Evolutionary conservation across 176 grass and related monocot genomes (phyloP).

Genomic region (Ensete ventricosum): DNA sequence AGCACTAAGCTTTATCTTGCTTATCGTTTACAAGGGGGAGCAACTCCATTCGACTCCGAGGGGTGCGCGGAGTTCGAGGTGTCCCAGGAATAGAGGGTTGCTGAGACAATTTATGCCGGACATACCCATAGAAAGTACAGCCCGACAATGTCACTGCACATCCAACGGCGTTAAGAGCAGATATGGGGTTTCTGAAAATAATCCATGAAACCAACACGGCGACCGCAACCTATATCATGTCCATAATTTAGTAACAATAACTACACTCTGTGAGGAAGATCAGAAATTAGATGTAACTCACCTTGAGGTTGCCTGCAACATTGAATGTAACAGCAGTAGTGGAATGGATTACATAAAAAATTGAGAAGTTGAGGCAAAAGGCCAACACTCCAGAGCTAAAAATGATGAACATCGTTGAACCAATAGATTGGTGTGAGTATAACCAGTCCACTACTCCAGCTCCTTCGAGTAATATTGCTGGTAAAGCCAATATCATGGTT

Average conservation of each 20-base stretch:
- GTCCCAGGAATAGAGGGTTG: slow-evolving; percentile 31
- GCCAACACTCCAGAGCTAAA: slow-evolving; percentile 73
- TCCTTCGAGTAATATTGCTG: slow-evolving; percentile 80
- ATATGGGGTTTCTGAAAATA: slow-evolving; percentile 90
- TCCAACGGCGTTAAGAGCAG: slow-evolving; percentile 74
- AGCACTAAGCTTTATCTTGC: slow-evolving; percentile 57
- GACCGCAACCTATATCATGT: slow-evolving; percentile 60
- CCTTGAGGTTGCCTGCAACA: slow-evolving; percentile 91
- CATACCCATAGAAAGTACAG: slow-evolving; percentile 94
- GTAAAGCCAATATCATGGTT: slow-evolving; percentile 81
- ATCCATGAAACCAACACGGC: slow-evolving; percentile 82
- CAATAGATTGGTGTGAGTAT: slow-evolving; percentile 59
- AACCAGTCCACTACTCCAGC: slow-evolving; percentile 71
- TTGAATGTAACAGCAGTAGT: slow-evolving; percentile 97
- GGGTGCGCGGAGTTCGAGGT: slow-evolving; percentile 20
- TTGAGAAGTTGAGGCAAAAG: slow-evolving; percentile 97
- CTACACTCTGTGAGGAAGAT: background rate
- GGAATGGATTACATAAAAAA: slow-evolving; percentile 97
- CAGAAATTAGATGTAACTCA: slow-evolving; percentile 21
- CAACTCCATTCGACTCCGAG: slow-evolving; percentile 60
- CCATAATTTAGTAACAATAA: background rate
- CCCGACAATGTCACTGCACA: slow-evolving; percentile 71
- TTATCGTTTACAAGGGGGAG: slow-evolving; percentile 73
- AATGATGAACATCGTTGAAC: slow-evolving; percentile 56
- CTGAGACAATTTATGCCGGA: slow-evolving; percentile 61